Conservation (phyloP, 495 filamentous ascomycete species). For the Parmelia sp. region DNA sequence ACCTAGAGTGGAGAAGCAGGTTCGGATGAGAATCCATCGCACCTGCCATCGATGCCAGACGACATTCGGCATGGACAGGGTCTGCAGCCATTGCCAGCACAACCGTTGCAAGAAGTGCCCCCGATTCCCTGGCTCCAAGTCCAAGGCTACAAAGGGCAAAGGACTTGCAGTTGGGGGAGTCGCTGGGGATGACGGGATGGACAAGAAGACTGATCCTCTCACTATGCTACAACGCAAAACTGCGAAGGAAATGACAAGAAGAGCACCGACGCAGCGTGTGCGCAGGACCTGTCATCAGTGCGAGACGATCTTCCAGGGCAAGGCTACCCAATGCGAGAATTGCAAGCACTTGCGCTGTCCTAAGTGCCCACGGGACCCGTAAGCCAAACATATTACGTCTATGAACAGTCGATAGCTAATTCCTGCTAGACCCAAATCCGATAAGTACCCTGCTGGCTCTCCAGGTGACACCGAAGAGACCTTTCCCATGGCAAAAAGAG, state of each 20-base stretch:
- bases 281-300: slow-evolving; percentile 76
- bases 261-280: slow-evolving; percentile 60
- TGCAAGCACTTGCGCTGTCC: slow-evolving; percentile 76
- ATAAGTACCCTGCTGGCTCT: slow-evolving; percentile 72
- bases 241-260: slow-evolving; percentile 64
- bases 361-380: slow-evolving; percentile 76
- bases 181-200: slow-evolving; percentile 21
- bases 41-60: slow-evolving; percentile 73
- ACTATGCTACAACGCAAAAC: slow-evolving; percentile 57
- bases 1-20: slow-evolving; percentile 75
- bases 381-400: slow-evolving; percentile 19
- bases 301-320: slow-evolving; percentile 51
- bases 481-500: slow-evolving; percentile 32
- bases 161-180: slow-evolving; percentile 27
- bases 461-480: slow-evolving; percentile 57
- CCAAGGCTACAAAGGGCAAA: slow-evolving; percentile 31
- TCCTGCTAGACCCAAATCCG: slow-evolving; percentile 52
- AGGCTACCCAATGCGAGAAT: slow-evolving; percentile 56
- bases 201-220: slow-evolving; percentile 35
- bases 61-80: slow-evolving; percentile 61
- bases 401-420: slow-evolving; percentile 10
- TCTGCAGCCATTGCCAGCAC: slow-evolving; percentile 69
- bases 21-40: slow-evolving; percentile 86
- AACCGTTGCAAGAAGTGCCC: slow-evolving; percentile 71
- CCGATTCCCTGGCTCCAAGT: slow-evolving; percentile 58